Conservation (phyloP, 2,329 filamentous ascomycete species). For the Monosporascus ibericus region DNA sequence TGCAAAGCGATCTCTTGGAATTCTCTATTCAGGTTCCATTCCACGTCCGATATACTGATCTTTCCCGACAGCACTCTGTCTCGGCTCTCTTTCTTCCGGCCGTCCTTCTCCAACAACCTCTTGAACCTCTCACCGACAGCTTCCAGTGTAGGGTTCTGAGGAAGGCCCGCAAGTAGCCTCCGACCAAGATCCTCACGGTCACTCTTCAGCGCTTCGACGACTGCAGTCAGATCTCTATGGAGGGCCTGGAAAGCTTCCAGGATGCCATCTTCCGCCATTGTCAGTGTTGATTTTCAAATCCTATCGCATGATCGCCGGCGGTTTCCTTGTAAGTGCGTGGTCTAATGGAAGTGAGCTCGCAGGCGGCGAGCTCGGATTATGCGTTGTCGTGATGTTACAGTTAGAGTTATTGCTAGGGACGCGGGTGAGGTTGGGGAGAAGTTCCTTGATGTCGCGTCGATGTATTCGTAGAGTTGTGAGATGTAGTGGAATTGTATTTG, state of each 20-base stretch:
- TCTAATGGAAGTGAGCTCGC: slow-evolving; percentile 6
- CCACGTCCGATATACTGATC: slow-evolving; percentile 62
- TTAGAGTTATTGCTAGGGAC: too few species aligned
- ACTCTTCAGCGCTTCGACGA: slow-evolving; percentile 60
- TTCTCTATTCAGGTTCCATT: slow-evolving; percentile 77
- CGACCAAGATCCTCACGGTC: slow-evolving; percentile 60
- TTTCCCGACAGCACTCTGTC: slow-evolving; percentile 65
- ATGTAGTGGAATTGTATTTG: too few species aligned
- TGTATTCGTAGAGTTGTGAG: too few species aligned
- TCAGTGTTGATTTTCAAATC: slow-evolving; percentile 25
- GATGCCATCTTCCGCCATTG: slow-evolving; percentile 68
- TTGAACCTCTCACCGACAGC: slow-evolving; percentile 60
- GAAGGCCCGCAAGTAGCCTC: slow-evolving; percentile 29
- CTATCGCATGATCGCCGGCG: slow-evolving; percentile 41
- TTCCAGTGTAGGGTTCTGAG: slow-evolving; percentile 44
- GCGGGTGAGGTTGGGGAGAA: too few species aligned
- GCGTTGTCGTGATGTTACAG: neutral
- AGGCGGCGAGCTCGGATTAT: slow-evolving; percentile 1
- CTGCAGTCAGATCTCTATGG: slow-evolving; percentile 74
- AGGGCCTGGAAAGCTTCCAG: slow-evolving; percentile 76
- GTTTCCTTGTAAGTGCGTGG: slow-evolving; percentile 1
- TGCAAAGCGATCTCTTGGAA: slow-evolving; percentile 79
- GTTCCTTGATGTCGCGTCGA: too few species aligned
- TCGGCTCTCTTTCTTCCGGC: slow-evolving; percentile 70
- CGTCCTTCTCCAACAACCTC: slow-evolving; percentile 67